Base-by-base conservation (phyloP, 1,139 yeast genomes). In the Meyerozyma sp. region DNA sequence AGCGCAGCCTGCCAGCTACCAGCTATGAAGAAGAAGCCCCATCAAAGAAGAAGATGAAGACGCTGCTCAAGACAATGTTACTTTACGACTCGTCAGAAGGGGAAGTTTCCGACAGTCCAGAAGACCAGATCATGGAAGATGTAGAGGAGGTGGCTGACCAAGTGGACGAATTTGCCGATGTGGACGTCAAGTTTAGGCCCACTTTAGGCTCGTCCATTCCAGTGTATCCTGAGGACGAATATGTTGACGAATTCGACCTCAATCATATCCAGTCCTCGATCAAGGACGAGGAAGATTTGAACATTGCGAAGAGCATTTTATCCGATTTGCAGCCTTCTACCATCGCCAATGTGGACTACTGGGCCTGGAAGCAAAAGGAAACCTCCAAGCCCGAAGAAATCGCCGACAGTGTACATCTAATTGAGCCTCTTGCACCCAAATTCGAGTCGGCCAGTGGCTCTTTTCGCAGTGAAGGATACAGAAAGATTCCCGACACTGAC, bases 251-350 rank as follows among this genome's bases (percentile, higher is more conserved):
- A 8, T 58, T 76, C 25, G 81, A 79, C 42, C 55, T 88, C 39
- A 70, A 68, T 13, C 70, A 70, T 9, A 53, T 88, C 3, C 86
- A 84, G 52, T 58, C 63, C 3, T 47, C 79, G 1, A 63, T 90
- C 20, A 79, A 79, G 54, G 96, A 90, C 56, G 79, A 77, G 1
- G 96, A 90, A 59, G 97, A 90, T 62, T 65, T 82, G 46, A 59
- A 57, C 26, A 58, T 83, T 16, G 70, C 87, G 16, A 67, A 69
- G 44, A 69, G 73, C 46, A 66, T 78, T 0, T 61, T 84, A 23
- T 55, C 51, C 11, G 62, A 60, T 1, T 54, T 62, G 3, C 48
- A 65, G 1, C 55, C 60, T 1, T 49, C 58, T 0, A 49, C 55
- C 0, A 66, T 79, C 36, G 66, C 66, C 10, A 68, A 75, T 50